phyloP scores from a whole-genome alignment of 371 early-diverging fungal genomes.

The Mucor racemosus region DNA sequence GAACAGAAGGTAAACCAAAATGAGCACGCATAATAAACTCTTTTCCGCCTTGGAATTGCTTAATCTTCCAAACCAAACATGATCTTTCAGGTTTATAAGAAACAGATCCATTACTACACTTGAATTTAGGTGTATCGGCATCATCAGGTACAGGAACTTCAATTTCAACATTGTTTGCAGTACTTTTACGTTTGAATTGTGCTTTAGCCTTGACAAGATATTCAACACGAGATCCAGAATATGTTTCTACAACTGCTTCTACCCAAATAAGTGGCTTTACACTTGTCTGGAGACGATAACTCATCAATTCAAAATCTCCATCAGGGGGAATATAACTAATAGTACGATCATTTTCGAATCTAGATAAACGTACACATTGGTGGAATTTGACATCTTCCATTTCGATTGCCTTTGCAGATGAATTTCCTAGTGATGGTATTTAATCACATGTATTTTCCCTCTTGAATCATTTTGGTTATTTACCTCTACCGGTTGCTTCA shows the following conservation, averaged over 20 bases:
- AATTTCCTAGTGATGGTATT: slow-evolving; percentile 34
- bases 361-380: slow-evolving; percentile 95
- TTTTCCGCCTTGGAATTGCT: slow-evolving; percentile 97
- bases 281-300: slow-evolving; percentile 87
- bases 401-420: slow-evolving; percentile 95
- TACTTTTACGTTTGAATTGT: slow-evolving; percentile 95
- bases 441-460: background rate
- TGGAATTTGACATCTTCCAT: slow-evolving; percentile 99
- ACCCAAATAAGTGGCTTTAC: slow-evolving; percentile 97
- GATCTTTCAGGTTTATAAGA: slow-evolving; percentile 94
- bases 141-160: slow-evolving; percentile 97
- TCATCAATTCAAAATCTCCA: slow-evolving; percentile 99
- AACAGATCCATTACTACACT: slow-evolving; percentile 89
- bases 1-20: slow-evolving; percentile 96
- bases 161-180: slow-evolving; percentile 98
- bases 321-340: slow-evolving; percentile 93
- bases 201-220: slow-evolving; percentile 96
- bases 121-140: slow-evolving; percentile 96
- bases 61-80: slow-evolving; percentile 96
- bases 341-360: slow-evolving; percentile 96
- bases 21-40: slow-evolving; percentile 95
- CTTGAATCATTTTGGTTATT: slow-evolving; percentile 14
- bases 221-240: slow-evolving; percentile 93
- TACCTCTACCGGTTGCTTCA: slow-evolving; percentile 91
- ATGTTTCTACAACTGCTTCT: slow-evolving; percentile 92